These are phyloP conservation scores for Sporothrix globosa DNA, from an alignment of 2,329 filamentous ascomycete species.

Conservation along the genomic window DNA sequence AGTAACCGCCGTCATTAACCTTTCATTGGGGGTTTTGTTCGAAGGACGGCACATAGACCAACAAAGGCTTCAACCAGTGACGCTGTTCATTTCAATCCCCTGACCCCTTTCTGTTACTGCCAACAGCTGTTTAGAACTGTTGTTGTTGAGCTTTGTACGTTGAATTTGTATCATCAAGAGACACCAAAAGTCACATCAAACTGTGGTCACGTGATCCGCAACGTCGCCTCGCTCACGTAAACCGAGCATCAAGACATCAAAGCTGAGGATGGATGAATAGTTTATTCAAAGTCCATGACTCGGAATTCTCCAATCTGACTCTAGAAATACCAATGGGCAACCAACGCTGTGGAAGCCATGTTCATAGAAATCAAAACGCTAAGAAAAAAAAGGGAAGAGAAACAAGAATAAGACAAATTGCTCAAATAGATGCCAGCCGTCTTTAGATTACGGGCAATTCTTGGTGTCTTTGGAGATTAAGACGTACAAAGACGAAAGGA, in stretches of 20 bases:
- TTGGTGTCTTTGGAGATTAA: neutral
- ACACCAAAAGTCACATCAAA: neutral
- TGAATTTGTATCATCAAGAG: neutral
- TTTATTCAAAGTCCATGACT: conserved; percentile 8
- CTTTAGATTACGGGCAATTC: conserved; percentile 22
- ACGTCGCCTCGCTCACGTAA: neutral
- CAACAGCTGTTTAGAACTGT: neutral
- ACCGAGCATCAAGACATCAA: neutral
- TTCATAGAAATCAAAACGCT: neutral
- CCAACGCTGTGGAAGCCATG: conserved; percentile 1
- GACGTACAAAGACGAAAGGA: neutral
- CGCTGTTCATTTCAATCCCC: neutral
- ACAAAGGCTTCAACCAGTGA: neutral
- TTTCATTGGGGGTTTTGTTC: neutral
- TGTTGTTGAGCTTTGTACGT: neutral
- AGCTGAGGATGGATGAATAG: neutral
- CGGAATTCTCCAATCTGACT: conserved; percentile 3
- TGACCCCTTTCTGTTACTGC: neutral
- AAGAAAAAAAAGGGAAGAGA: neutral
- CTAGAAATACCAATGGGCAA: conserved; percentile 6
- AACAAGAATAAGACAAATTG: conserved; percentile 20
- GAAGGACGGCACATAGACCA: neutral
- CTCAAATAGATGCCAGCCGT: conserved; percentile 26
- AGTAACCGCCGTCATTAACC: neutral
- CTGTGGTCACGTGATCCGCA: neutral